These are phyloP conservation scores for Diospyros kaki DNA, from an alignment of 148 eudicot species.

Conservation along the genomic window DNA sequence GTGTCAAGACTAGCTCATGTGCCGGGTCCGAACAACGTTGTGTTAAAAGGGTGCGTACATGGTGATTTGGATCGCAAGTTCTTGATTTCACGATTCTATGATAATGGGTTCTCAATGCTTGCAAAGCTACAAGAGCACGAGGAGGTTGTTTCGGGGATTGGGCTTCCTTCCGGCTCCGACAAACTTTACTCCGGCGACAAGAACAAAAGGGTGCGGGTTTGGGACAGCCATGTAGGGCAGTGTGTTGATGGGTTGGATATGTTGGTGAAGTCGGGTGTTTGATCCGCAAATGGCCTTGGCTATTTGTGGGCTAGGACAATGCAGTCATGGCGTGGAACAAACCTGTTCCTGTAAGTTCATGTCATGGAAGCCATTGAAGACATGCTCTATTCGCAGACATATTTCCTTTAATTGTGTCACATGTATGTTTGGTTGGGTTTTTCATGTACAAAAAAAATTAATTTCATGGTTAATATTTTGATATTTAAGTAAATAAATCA, in stretches of 20 bases:
- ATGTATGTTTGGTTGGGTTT: no score
- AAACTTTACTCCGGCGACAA: slow-evolving; percentile 29
- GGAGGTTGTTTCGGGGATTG: slow-evolving; percentile 42
- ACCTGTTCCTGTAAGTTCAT: slow-evolving; percentile 34
- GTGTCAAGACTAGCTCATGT: slow-evolving; percentile 4
- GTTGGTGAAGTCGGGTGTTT: slow-evolving; percentile 29
- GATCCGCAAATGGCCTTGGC: slow-evolving; percentile 50
- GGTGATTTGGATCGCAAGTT: slow-evolving; percentile 30
- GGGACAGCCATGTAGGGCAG: slow-evolving; percentile 44
- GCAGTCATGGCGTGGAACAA: slow-evolving; percentile 59
- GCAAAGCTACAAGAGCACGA: slow-evolving; percentile 49
- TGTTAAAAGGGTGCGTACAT: slow-evolving; percentile 24
- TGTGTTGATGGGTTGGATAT: slow-evolving; percentile 4
- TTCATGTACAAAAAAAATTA: no score
- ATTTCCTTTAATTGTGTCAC: no score
- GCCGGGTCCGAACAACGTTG: slow-evolving; percentile 13
- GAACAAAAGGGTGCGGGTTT: slow-evolving; percentile 27
- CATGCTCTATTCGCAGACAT: slow-evolving; percentile 39
- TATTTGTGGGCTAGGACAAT: slow-evolving; percentile 48
- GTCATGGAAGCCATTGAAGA: slow-evolving; percentile 30
- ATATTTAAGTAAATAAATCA: no score
- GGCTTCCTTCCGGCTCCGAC: slow-evolving; percentile 26
- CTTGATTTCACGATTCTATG: slow-evolving; percentile 34
- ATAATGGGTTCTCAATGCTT: slow-evolving; percentile 29
- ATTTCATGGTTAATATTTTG: no score